Conservation (phyloP, 768 basidiomycete species). For the Russula virescens region DNA sequence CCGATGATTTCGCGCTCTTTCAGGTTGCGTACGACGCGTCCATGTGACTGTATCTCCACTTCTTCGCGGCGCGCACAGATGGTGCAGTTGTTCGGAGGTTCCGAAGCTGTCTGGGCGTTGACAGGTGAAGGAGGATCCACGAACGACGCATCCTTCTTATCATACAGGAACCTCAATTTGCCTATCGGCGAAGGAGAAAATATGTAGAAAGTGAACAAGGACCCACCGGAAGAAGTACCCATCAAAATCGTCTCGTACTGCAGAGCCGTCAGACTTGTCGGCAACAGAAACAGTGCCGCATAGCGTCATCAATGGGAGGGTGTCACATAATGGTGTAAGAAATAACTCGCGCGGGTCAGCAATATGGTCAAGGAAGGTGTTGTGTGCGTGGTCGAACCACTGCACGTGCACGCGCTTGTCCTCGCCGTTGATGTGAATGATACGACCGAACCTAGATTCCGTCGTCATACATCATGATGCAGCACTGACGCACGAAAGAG, state of each 20-base stretch:
- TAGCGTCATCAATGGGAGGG: conserved; percentile 36
- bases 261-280: conserved; percentile 22
- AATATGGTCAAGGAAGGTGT: conserved; percentile 55
- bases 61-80: conserved; percentile 37
- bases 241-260: conserved; percentile 9
- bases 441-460: conserved; percentile 57
- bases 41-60: conserved; percentile 31
- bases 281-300: conserved; percentile 43
- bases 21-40: conserved; percentile 27
- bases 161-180: conserved; percentile 37
- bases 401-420: conserved; percentile 52
- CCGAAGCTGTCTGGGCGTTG: conserved; percentile 27
- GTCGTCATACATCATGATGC: not conserved
- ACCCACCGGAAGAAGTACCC: conserved; percentile 20
- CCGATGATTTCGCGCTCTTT: conserved; percentile 30
- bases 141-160: conserved; percentile 42
- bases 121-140: conserved; percentile 33
- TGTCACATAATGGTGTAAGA: conserved; percentile 50
- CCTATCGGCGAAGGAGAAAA: not conserved
- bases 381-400: conserved; percentile 69
- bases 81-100: conserved; percentile 49
- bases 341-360: conserved; percentile 62
- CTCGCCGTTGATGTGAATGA: conserved; percentile 46
- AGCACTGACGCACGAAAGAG: too few species aligned
- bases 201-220: not conserved